phyloP scores from a whole-genome alignment of 129 eudicot species.

The Cynara cardunculus region DNA sequence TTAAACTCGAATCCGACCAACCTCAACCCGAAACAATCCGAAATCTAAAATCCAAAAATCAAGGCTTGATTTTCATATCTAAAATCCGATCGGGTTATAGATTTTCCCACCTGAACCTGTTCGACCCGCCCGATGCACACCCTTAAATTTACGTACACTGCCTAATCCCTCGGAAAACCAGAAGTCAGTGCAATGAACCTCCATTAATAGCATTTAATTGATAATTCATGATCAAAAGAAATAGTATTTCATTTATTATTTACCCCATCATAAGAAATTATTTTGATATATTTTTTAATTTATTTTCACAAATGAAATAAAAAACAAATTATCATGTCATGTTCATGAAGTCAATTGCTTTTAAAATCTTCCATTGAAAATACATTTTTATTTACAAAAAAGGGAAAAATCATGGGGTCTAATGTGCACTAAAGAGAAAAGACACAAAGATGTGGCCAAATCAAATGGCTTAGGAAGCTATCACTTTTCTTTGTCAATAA shows the following conservation, averaged over 20 bases:
- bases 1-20: too few species aligned
- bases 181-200: too few species aligned
- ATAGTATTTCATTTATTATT: neutral
- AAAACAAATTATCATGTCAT: neutral
- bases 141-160: too few species aligned
- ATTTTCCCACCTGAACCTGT: too few species aligned
- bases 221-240: neutral
- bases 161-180: too few species aligned
- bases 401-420: neutral
- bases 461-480: slow-evolving; percentile 8
- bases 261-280: neutral
- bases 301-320: neutral
- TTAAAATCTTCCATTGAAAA: neutral
- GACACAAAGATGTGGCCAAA: slow-evolving; percentile 10
- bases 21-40: too few species aligned
- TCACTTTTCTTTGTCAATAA: neutral
- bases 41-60: too few species aligned
- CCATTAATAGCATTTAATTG: neutral
- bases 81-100: too few species aligned
- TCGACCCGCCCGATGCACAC: too few species aligned
- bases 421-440: slow-evolving; percentile 5
- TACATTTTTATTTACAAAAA: neutral
- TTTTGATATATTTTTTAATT: too few species aligned
- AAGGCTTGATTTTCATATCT: too few species aligned
- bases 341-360: slow-evolving; percentile 5